Evolutionary conservation across 1,139 yeast genomes (phyloP).

Genomic region (Diutina rugosa): DNA sequence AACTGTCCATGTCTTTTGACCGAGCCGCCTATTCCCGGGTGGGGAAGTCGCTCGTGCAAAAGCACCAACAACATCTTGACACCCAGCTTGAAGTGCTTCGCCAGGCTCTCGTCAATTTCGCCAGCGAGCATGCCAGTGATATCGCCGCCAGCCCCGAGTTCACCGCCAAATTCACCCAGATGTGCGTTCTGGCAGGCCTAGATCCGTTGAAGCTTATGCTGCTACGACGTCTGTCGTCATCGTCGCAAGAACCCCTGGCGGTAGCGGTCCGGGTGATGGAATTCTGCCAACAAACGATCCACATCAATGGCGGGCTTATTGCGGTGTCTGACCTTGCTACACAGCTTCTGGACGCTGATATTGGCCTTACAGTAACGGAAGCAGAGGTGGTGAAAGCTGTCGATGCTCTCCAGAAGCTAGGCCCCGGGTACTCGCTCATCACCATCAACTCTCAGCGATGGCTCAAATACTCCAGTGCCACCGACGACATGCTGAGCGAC

Average conservation of each 20-base stretch:
- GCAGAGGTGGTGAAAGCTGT: conserved; percentile 41
- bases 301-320: conserved; percentile 70
- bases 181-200: conserved; percentile 72
- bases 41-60: conserved; percentile 14
- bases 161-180: conserved; percentile 55
- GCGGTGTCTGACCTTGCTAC: conserved; percentile 44
- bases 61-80: conserved; percentile 37
- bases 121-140: conserved; percentile 49
- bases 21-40: conserved; percentile 11
- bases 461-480: conserved; percentile 25
- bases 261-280: conserved; percentile 65
- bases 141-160: conserved; percentile 53
- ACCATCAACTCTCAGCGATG: conserved; percentile 22
- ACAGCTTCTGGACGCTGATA: conserved; percentile 13
- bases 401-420: conserved; percentile 12
- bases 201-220: conserved; percentile 48
- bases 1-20: conserved; percentile 2
- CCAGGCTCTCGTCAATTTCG: conserved; percentile 47
- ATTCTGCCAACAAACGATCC: conserved; percentile 56
- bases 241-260: conserved; percentile 10
- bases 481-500: conserved; percentile 33
- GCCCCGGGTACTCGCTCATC: conserved; percentile 25
- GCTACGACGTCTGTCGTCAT: conserved; percentile 10
- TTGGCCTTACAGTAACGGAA: conserved; percentile 20
- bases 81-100: conserved; percentile 51